Base-by-base conservation (phyloP, 2,329 filamentous ascomycete genomes). In the Colletotrichum eleusines region DNA sequence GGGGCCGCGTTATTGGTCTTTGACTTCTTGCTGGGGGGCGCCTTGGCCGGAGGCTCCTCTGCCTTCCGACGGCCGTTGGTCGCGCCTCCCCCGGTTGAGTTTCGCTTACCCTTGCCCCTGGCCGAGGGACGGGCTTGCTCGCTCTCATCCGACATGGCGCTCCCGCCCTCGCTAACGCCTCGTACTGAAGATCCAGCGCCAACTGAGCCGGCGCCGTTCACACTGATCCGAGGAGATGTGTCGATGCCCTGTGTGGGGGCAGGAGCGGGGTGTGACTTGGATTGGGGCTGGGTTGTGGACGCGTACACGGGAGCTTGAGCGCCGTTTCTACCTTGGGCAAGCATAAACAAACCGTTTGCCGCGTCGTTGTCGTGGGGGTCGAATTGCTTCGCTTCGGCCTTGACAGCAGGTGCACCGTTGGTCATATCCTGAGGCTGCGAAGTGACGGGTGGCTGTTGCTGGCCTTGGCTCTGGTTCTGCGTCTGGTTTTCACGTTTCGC, bases 341-440 rank as follows among this genome's bases (percentile, higher is more conserved):
- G 86, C 88, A 98, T 92, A 76, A 94, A 97, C 0, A 99, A 86
- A 38, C 96, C 95, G 79, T 98, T 98, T 62, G 95, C 96, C 53
- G 95, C 96, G 82, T 97, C 95, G 76, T 95, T 97, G 63, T 97
- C 95, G 81, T 97, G 94, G 51, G 94, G 93, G 69, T 95, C 92
- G 77, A 94, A 97, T 14, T 86, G 82, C 76, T 86, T 89, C 18
- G 81, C 69, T 74, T 88, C 85, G 8, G 82, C 60, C 80, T 90
- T 88, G 20, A 82, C 76, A 7, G 76, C 55, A 6, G 78, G 72
- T 8, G 77, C 75, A 51, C 79, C 83, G 79, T 85, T 85, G 55
- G 82, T 73, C 74, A 78, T 74, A 0, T 79, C 65, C 42, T 81
- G 76, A 16, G 72, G 71, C 58, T 75, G 74, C 5, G 73, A 51